Conservation (phyloP, 371 early-diverging fungal genomes). For the Lichtheimia ornata region DNA sequence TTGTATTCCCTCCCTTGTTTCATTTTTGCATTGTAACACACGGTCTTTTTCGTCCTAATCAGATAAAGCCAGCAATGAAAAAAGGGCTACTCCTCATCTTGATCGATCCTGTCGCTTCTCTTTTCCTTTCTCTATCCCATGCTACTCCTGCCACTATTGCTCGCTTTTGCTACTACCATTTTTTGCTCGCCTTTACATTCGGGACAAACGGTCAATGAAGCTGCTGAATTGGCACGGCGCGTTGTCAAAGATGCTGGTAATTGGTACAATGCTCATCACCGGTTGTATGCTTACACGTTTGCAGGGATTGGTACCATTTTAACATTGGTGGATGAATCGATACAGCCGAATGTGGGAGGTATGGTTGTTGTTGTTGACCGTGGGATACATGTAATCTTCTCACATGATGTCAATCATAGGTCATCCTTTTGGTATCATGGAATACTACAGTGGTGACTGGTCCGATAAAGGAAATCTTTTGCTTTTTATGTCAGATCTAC, state of each 20-base stretch:
- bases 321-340: conserved; percentile 19
- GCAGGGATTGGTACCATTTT: conserved; percentile 31
- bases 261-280: background rate
- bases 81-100: background rate
- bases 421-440: conserved; percentile 59
- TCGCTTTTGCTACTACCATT: background rate
- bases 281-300: background rate
- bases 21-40: no score
- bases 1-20: no score
- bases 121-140: background rate
- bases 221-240: conserved; percentile 26
- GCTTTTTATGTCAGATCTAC: conserved; percentile 44
- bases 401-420: conserved; percentile 18
- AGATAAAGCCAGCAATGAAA: no score
- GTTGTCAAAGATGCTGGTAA: conserved; percentile 31
- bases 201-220: conserved; percentile 21
- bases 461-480: conserved; percentile 43
- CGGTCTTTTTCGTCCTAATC: no score
- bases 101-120: background rate
- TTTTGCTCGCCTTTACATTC: background rate
- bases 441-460: conserved; percentile 54
- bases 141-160: background rate
- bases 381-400: background rate
- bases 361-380: conserved; percentile 4
- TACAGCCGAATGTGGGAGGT: conserved; percentile 15